Evolutionary conservation across 805 yeast genomes (phyloP).

Genomic region (Dipodascopsis uninucleata): DNA sequence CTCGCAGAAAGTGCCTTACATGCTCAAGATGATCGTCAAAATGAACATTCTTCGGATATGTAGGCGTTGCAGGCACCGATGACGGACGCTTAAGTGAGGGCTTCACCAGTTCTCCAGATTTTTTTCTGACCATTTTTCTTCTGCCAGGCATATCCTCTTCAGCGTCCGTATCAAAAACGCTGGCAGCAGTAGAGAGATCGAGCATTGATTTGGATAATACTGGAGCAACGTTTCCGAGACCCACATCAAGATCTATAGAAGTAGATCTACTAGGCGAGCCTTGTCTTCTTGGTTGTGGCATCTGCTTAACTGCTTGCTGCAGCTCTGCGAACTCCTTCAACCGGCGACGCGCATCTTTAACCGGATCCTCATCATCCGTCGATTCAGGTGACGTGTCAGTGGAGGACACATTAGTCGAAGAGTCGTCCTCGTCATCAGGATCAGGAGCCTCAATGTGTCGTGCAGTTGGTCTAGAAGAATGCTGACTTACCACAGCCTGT

Average conservation of each 20-base stretch:
- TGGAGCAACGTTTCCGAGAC: background rate
- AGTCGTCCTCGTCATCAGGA: slow-evolving; percentile 4
- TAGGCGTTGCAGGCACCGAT: slow-evolving; percentile 42
- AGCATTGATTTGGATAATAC: slow-evolving; percentile 18
- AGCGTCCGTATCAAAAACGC: slow-evolving; percentile 29
- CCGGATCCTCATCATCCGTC: slow-evolving; percentile 4
- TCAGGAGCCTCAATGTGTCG: slow-evolving; percentile 10
- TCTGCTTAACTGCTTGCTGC: slow-evolving; percentile 6
- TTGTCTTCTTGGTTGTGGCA: slow-evolving; percentile 10
- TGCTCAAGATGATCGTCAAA: slow-evolving; percentile 60
- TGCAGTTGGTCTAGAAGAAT: background rate
- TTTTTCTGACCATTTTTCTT: slow-evolving; percentile 59
- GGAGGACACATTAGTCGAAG: slow-evolving; percentile 6
- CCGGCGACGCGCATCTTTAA: background rate
- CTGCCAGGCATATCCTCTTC: slow-evolving; percentile 11
- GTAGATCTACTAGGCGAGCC: slow-evolving; percentile 3
- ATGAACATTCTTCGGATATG: slow-evolving; percentile 75
- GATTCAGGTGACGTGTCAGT: slow-evolving; percentile 10
- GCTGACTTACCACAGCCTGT: slow-evolving; percentile 1
- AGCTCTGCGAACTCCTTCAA: slow-evolving; percentile 8
- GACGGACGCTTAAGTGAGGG: slow-evolving; percentile 56
- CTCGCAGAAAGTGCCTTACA: slow-evolving; percentile 66
- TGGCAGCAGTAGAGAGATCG: slow-evolving; percentile 12
- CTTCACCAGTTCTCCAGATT: slow-evolving; percentile 82
- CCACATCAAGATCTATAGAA: too few relatives aligned